Evolutionary conservation across 2,329 filamentous ascomycete genomes (phyloP).

Genomic region (Beauveria rudraprayagi): DNA sequence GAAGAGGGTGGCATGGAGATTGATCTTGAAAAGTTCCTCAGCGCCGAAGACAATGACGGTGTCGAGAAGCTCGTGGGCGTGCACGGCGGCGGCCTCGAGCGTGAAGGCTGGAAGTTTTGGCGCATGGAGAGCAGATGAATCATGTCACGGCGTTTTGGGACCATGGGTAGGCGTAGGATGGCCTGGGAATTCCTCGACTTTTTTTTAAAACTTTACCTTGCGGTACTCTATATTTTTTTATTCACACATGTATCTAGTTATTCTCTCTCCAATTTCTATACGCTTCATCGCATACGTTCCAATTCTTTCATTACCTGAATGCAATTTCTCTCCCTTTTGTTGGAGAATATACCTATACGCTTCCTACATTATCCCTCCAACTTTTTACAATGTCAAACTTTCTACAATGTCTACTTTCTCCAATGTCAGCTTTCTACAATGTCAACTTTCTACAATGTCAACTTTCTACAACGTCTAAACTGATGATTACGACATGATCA

Average conservation of each 20-base stretch:
- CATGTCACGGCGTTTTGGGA: background rate
- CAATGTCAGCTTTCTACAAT: too few relatives aligned
- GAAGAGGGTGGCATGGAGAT: constrained; percentile 83
- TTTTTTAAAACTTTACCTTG: constrained; percentile 2
- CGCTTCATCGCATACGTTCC: too few relatives aligned
- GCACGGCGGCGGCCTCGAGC: constrained; percentile 55
- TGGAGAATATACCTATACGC: too few relatives aligned
- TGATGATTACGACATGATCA: too few relatives aligned
- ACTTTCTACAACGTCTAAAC: too few relatives aligned
- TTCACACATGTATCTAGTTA: background rate
- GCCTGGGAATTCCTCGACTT: background rate
- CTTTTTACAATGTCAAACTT: too few relatives aligned
- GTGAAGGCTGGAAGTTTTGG: constrained; percentile 86
- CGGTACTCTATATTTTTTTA: background rate
- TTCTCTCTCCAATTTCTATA: background rate
- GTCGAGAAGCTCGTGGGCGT: constrained; percentile 85
- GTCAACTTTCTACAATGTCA: too few relatives aligned
- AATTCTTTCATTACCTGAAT: too few relatives aligned
- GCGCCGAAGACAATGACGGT: constrained; percentile 73
- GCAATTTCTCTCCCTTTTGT: too few relatives aligned
- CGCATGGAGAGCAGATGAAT: constrained; percentile 44
- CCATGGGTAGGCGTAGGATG: background rate
- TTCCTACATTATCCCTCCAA: too few relatives aligned
- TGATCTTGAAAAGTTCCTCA: constrained; percentile 74
- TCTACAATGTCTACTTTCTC: too few relatives aligned